Evolutionary conservation across 176 grass and related monocot genomes (phyloP).

Genomic region (Metroxylon sagu): DNA sequence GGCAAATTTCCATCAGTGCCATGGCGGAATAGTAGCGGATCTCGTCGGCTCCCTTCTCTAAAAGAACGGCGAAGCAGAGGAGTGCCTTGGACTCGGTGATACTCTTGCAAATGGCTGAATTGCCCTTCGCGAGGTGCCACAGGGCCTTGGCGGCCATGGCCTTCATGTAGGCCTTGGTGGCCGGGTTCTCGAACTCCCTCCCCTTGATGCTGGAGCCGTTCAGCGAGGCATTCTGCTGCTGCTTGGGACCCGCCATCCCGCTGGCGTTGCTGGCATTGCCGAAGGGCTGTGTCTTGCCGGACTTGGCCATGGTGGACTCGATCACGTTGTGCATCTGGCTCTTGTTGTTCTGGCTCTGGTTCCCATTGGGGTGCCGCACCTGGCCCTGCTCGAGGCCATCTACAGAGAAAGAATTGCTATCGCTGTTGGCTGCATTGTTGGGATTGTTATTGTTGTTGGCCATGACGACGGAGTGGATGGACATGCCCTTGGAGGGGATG

Average conservation of each 20-base stretch:
- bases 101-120: slow-evolving; percentile 78
- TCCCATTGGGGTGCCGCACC: slow-evolving; percentile 25
- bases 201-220: slow-evolving; percentile 53
- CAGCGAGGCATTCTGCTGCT: slow-evolving; percentile 39
- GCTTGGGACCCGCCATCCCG: neutral
- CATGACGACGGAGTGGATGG: slow-evolving; percentile 66
- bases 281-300: slow-evolving; percentile 22
- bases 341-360: slow-evolving; percentile 23
- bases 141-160: slow-evolving; percentile 87
- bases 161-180: slow-evolving; percentile 86
- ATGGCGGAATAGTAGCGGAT: slow-evolving; percentile 86
- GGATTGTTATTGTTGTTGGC: slow-evolving; percentile 45
- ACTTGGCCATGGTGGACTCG: slow-evolving; percentile 72
- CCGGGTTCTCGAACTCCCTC: slow-evolving; percentile 71
- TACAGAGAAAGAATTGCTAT: neutral
- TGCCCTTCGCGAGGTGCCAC: slow-evolving; percentile 77
- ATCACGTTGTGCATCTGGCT: slow-evolving; percentile 35
- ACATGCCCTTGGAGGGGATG: slow-evolving; percentile 34
- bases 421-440: neutral
- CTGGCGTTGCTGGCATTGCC: slow-evolving; percentile 8
- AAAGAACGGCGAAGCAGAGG: slow-evolving; percentile 77
- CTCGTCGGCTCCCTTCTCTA: slow-evolving; percentile 71
- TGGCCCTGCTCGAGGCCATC: slow-evolving; percentile 23
- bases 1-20: slow-evolving; percentile 93
- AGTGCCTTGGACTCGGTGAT: slow-evolving; percentile 95